Evolutionary conservation across 768 basidiomycete species (phyloP).

Genomic region (Botryobasidium botryosum): DNA sequence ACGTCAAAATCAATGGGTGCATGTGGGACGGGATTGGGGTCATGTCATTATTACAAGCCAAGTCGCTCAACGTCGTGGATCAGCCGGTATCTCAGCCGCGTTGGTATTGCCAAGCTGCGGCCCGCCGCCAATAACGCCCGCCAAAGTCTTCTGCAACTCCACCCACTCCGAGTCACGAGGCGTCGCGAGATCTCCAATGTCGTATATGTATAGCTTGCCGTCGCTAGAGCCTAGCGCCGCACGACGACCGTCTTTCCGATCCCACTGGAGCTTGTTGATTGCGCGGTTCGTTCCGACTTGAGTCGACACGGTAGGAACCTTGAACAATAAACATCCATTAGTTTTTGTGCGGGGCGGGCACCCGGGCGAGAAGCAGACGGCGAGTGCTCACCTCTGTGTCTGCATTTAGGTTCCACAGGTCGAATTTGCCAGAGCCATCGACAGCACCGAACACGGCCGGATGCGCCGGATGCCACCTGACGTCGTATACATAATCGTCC

Average conservation of each 20-base stretch:
- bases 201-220: conserved; percentile 84
- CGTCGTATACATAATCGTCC: conserved; percentile 97
- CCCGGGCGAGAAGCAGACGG: background rate
- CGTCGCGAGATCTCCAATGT: conserved; percentile 79
- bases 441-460: conserved; percentile 88
- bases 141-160: conserved; percentile 75
- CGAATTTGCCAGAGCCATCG: conserved; percentile 90
- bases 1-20: too few species aligned
- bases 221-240: conserved; percentile 85
- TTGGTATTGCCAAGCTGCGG: conserved; percentile 3
- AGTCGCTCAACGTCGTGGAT: too few species aligned
- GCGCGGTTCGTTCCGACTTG: conserved; percentile 62
- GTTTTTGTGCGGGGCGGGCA: too few species aligned
- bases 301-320: conserved; percentile 90
- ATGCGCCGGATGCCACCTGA: conserved; percentile 93
- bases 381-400: conserved; percentile 60
- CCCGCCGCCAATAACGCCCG: conserved; percentile 40
- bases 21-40: too few species aligned
- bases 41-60: too few species aligned
- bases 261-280: conserved; percentile 94
- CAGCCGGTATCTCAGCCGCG: too few species aligned
- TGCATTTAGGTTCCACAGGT: conserved; percentile 93
- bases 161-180: conserved; percentile 89
- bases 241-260: conserved; percentile 78
- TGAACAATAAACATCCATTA: too few species aligned